Evolutionary conservation across 306 rosid genomes (phyloP).

Genomic region (Ceratonia siliqua): DNA sequence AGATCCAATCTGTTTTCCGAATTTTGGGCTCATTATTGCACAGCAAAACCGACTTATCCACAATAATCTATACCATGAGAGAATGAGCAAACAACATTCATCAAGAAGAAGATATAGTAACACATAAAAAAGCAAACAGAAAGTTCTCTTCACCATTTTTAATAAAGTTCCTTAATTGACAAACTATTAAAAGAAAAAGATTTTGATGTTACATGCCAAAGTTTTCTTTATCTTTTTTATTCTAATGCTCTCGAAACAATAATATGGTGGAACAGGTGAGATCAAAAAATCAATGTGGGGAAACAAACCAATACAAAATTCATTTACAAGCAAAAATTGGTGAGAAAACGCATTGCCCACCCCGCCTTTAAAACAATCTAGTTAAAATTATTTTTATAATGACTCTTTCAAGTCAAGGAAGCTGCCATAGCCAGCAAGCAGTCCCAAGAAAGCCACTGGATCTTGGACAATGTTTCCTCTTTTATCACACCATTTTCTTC

Average conservation of each 20-base stretch:
- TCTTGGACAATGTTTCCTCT: slow-evolving; percentile 13
- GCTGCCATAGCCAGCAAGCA: slow-evolving; percentile 15
- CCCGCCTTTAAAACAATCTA: not conserved
- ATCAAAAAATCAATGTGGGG: not conserved
- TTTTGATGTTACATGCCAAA: not conserved
- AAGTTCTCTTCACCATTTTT: not conserved
- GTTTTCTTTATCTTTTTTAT: not conserved
- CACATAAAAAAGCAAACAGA: not conserved
- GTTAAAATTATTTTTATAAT: slow-evolving; percentile 17
- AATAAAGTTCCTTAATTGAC: slow-evolving; percentile 12
- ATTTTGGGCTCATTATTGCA: not conserved
- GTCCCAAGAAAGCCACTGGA: not conserved
- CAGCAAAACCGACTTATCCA: not conserved
- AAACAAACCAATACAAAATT: slow-evolving; percentile 1
- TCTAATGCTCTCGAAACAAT: slow-evolving; percentile 11
- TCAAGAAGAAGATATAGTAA: not conserved
- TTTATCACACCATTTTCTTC: not conserved
- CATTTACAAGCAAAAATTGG: slow-evolving; percentile 29
- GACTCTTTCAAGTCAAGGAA: slow-evolving; percentile 13
- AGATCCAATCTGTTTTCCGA: not conserved
- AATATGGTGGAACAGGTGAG: not conserved
- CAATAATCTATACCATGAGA: not conserved
- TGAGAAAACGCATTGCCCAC: not conserved
- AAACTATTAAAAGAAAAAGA: not conserved
- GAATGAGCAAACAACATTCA: not conserved